phyloP scores from a whole-genome alignment of 208 protist genomes.

The Phytomonas sp. region DNA sequence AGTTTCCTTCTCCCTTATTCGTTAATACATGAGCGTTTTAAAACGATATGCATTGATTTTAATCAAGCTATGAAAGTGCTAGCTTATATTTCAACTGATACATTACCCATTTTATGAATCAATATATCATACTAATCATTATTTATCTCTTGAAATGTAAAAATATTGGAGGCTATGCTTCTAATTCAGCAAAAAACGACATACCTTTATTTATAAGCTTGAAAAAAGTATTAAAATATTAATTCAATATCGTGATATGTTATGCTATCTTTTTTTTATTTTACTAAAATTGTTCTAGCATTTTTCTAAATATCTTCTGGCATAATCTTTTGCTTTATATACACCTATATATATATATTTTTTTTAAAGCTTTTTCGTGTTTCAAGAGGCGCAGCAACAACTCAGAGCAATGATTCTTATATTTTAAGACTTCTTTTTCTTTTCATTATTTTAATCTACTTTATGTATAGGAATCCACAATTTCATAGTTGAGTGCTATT shows the following conservation, averaged over 20 bases:
- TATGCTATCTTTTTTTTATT: not conserved
- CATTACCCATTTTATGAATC: not conserved
- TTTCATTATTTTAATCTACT: no score
- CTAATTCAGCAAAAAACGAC: not conserved
- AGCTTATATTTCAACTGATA: not conserved
- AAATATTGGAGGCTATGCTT: not conserved
- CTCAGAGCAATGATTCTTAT: no score
- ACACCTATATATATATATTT: no score
- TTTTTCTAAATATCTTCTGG: not conserved
- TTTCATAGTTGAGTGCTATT: no score
- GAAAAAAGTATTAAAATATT: not conserved
- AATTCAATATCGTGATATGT: not conserved
- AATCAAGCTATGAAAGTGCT: not conserved
- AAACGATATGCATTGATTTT: not conserved
- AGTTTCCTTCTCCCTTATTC: no score
- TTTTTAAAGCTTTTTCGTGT: no score
- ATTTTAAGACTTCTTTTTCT: no score
- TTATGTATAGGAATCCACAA: no score
- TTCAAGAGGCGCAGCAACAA: no score
- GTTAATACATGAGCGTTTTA: not conserved
- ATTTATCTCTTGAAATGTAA: not conserved
- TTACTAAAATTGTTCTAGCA: not conserved
- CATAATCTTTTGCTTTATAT: not conserved
- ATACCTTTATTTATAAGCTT: not conserved
- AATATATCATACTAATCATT: not conserved